Evolutionary conservation across 176 grass and related monocot species (phyloP).

Genomic region (Pharus latifolius): DNA sequence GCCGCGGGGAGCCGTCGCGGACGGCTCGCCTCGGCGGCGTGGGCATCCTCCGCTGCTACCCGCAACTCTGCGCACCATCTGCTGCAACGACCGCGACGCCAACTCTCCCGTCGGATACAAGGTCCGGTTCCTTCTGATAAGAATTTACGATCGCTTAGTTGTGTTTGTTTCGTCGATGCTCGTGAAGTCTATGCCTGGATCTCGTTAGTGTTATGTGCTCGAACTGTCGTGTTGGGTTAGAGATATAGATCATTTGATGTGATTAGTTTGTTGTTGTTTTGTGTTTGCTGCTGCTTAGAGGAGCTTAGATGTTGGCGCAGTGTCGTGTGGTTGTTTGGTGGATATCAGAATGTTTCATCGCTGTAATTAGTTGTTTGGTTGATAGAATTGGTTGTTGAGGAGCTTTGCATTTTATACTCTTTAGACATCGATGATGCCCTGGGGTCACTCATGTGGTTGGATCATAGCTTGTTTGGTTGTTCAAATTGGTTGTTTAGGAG

Average conservation of each 20-base stretch:
- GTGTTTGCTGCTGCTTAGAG: no score
- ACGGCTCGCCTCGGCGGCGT: constrained; percentile 55
- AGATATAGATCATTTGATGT: background rate
- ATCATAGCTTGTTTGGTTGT: background rate
- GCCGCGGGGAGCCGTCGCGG: constrained; percentile 22
- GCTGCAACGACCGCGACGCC: constrained; percentile 79
- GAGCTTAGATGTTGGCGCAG: no score
- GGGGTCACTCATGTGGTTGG: no score
- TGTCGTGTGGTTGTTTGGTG: no score
- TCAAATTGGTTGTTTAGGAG: no score
- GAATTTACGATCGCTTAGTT: no score
- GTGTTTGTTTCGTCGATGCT: background rate
- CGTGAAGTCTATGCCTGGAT: constrained; percentile 23
- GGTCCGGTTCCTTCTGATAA: constrained; percentile 36
- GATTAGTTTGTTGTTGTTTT: no score
- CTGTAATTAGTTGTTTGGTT: no score
- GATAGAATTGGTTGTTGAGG: no score
- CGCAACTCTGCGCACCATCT: constrained; percentile 81
- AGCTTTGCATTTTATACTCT: no score
- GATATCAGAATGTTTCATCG: no score
- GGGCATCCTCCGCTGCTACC: constrained; percentile 37
- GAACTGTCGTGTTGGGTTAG: background rate
- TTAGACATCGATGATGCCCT: no score
- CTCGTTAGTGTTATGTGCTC: background rate
- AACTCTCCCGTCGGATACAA: constrained; percentile 70